Percentiles rank a stretch among this genome's conserved stretches.
Evolutionary conservation across 352 stramenopile genomes (phyloP).

Genomic region (Globisporangium uncinulatum): DNA sequence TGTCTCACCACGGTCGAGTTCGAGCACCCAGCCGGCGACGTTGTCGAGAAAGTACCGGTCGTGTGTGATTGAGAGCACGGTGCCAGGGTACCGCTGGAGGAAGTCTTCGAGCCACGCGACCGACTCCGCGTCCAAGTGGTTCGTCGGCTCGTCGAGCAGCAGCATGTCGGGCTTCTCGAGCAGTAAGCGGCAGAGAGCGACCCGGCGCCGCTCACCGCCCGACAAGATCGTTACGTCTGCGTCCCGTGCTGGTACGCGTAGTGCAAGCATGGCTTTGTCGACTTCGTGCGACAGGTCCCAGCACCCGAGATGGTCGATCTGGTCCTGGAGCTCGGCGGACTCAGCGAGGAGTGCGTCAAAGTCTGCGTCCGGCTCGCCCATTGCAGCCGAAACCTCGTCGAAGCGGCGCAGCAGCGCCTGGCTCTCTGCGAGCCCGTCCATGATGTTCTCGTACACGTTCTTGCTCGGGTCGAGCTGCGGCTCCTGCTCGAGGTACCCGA

Average conservation of each 20-base stretch:
- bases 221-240: conserved; percentile 80
- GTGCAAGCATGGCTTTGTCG: conserved; percentile 75
- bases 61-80: conserved; percentile 97
- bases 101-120: conserved; percentile 98
- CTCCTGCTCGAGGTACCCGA: conserved; percentile 87
- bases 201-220: conserved; percentile 92
- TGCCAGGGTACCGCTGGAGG: conserved; percentile 93
- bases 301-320: conserved; percentile 81
- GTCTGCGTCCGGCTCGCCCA: conserved; percentile 88
- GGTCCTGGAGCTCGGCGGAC: conserved; percentile 80
- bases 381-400: conserved; percentile 83
- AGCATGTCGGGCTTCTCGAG: conserved; percentile 96
- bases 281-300: conserved; percentile 82
- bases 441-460: conserved; percentile 90
- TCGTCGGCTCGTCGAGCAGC: conserved; percentile 97
- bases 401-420: conserved; percentile 75
- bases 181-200: conserved; percentile 93
- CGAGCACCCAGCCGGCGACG: conserved; percentile 96
- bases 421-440: conserved; percentile 83
- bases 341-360: conserved; percentile 83
- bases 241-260: conserved; percentile 66
- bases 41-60: conserved; percentile 99
- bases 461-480: conserved; percentile 78
- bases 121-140: conserved; percentile 97
- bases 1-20: conserved; percentile 95